These are phyloP conservation scores for Aspergillus bridgeri DNA, from an alignment of 495 filamentous ascomycete species.

Conservation along the genomic window DNA sequence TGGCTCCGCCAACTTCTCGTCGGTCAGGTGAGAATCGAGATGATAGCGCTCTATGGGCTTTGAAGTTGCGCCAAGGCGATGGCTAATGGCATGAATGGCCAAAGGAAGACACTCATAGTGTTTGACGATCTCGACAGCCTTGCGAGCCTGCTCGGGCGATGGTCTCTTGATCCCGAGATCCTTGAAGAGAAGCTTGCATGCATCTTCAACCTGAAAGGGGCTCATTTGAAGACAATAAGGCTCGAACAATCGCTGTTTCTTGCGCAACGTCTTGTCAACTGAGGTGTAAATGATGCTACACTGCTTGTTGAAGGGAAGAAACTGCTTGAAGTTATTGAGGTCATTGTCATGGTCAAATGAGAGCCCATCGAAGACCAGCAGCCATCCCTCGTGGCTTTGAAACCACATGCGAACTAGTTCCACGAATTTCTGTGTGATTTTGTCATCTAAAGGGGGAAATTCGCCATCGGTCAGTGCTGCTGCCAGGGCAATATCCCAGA, in stretches of 20 bases:
- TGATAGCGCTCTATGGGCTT: slow-evolving; percentile 68
- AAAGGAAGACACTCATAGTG: slow-evolving; percentile 70
- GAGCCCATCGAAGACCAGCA: slow-evolving; percentile 73
- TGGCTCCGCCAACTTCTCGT: slow-evolving; percentile 64
- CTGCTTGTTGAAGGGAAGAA: slow-evolving; percentile 65
- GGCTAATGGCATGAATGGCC: slow-evolving; percentile 75
- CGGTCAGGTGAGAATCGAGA: slow-evolving; percentile 62
- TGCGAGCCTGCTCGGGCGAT: slow-evolving; percentile 53
- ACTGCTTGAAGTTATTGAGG: slow-evolving; percentile 54
- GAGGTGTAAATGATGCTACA: slow-evolving; percentile 78
- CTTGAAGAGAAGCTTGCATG: slow-evolving; percentile 56
- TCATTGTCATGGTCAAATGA: slow-evolving; percentile 60
- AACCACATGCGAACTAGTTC: slow-evolving; percentile 66
- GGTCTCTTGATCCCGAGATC: slow-evolving; percentile 51
- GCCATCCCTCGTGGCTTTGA: slow-evolving; percentile 64
- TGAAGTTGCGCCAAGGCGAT: slow-evolving; percentile 65
- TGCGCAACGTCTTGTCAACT: slow-evolving; percentile 61
- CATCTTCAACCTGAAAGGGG: slow-evolving; percentile 54
- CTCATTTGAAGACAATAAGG: slow-evolving; percentile 67
- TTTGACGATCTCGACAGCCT: slow-evolving; percentile 63
- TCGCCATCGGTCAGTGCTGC: slow-evolving; percentile 48
- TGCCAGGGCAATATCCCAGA: slow-evolving; percentile 71
- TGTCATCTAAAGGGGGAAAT: slow-evolving; percentile 30
- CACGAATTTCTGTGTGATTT: slow-evolving; percentile 54
- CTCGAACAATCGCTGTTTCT: slow-evolving; percentile 67